Conservation (phyloP, 202 grass and related monocot genomes). For the Elaeis oleifera region DNA sequence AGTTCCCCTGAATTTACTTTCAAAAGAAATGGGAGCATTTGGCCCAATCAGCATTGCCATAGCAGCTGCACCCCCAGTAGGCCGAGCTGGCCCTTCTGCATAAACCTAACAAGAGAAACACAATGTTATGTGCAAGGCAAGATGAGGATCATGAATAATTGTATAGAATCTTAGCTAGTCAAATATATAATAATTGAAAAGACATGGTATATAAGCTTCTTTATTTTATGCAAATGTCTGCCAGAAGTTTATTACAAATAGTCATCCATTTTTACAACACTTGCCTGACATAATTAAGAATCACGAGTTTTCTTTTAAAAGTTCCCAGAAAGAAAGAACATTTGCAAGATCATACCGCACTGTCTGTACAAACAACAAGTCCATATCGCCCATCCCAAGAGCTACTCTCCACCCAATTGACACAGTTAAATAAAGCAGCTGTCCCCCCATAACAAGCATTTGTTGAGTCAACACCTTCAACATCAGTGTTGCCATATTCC, state of each 20-base stretch:
- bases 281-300: too few relatives aligned
- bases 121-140: neutral
- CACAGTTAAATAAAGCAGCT: constrained; percentile 87
- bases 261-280: too few relatives aligned
- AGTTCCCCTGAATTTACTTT: constrained; percentile 84
- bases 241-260: too few relatives aligned
- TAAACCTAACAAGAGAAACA: constrained; percentile 54
- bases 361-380: constrained; percentile 93
- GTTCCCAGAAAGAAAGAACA: too few relatives aligned
- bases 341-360: constrained; percentile 43
- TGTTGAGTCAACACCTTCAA: constrained; percentile 92
- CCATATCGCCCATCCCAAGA: constrained; percentile 94
- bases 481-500: constrained; percentile 84
- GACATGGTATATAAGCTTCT: too few relatives aligned
- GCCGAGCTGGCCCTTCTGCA: constrained; percentile 88
- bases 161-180: too few relatives aligned
- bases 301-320: too few relatives aligned
- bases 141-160: too few relatives aligned
- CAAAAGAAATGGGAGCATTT: constrained; percentile 85
- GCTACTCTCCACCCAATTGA: constrained; percentile 92
- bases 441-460: constrained; percentile 98
- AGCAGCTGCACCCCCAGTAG: constrained; percentile 87
- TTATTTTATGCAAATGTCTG: too few relatives aligned
- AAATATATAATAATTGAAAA: too few relatives aligned
- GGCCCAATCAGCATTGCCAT: constrained; percentile 98